Evolutionary conservation across 257 asterid genomes (phyloP).

Genomic region (Plectranthus barbatus): DNA sequence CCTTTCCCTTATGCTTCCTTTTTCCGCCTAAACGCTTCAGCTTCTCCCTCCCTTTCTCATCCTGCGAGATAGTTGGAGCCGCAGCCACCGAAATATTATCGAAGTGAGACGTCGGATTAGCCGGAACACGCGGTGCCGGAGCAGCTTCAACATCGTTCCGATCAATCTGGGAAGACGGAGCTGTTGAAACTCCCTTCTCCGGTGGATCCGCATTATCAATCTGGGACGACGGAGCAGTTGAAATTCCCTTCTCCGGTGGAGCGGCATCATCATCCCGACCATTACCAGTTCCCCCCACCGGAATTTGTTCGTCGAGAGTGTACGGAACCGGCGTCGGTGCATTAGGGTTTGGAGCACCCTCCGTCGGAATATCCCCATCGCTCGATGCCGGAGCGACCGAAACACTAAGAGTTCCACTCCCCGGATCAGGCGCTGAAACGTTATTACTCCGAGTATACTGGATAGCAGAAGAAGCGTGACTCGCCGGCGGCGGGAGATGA

Average conservation of each 20-base stretch:
- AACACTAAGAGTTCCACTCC: no score
- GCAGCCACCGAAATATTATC: conserved; percentile 1
- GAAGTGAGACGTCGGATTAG: not conserved
- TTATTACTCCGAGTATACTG: not conserved
- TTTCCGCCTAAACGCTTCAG: not conserved
- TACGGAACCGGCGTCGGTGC: not conserved
- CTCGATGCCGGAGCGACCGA: not conserved
- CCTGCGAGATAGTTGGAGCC: no score
- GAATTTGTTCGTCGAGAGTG: not conserved
- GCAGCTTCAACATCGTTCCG: not conserved
- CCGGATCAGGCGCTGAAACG: not conserved
- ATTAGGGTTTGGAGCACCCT: not conserved
- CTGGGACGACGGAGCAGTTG: not conserved
- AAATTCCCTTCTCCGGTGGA: not conserved
- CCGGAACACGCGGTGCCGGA: not conserved
- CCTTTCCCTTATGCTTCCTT: not conserved
- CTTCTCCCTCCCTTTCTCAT: no score
- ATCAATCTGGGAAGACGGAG: not conserved
- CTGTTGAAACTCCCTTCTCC: no score
- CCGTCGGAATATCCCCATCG: not conserved
- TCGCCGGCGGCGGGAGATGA: not conserved
- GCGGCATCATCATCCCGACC: not conserved
- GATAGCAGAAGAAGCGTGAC: not conserved
- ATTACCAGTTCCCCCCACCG: not conserved
- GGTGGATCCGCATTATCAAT: not conserved